Evolutionary conservation across 2,329 filamentous ascomycete genomes (phyloP), one percentile per base, ranked within the genome.

Genomic region (Rosellinia necatrix): DNA sequence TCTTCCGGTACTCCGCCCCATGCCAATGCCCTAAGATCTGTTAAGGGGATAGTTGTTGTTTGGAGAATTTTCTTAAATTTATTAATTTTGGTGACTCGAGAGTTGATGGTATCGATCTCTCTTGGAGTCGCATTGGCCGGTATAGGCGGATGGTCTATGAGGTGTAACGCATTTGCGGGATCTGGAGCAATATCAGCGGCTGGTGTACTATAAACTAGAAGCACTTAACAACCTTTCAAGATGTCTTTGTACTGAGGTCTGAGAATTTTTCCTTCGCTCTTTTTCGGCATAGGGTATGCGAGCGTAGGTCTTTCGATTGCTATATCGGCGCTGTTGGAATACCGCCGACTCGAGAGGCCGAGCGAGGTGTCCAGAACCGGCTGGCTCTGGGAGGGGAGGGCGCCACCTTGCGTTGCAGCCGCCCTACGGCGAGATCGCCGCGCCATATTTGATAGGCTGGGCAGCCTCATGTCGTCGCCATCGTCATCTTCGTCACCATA

Each of bases 211-310:
- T 9, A 7, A 6, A 37, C 8, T 6, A 46, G 22, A 43, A 30
- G 24, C 1, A 41, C 35, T 65, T 51, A 63, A 88, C 86, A 63
- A 88, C 86, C 86, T 78, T 82, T 84, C 17, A 99, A 76, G 41
- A 99, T 96, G 60, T 99, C 94, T 74, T 99, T 97, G 74, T 97
- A 99, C 73, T 99, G 94, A 48, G 94, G 94, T 61, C 94, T 86
- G 19, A 99, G 78, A 57, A 97, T 97, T 79, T 99, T 99, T 24
- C 91, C 93, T 71, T 97, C 92, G 60, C 83, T 87, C 74, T 92
- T 96, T 74, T 92, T 93, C 2, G 92, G 86, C 66, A 90, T 88
- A 24, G 93, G 93, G 68, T 97, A 97, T 59, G 85, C 86, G 12
- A 91, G 85, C 34, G 88, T 79, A 21, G 90, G 91, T 59, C 93